Base-by-base conservation (phyloP, 2,329 filamentous ascomycete genomes). In the Colletotrichum acutatum region DNA sequence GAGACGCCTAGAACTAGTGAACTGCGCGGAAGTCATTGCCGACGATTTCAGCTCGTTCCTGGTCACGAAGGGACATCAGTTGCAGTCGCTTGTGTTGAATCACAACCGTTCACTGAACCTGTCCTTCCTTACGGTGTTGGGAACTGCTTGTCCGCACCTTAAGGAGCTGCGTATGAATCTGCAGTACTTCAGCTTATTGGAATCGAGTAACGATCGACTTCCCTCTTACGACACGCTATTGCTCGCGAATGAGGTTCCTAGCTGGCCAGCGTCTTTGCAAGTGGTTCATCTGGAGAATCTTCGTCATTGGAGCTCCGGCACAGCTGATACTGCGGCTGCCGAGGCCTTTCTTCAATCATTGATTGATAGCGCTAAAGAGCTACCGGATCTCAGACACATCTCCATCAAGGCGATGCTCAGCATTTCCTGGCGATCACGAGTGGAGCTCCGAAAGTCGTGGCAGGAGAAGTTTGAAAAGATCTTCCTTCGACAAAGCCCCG, bases 71-170 rank as follows among this genome's bases (percentile, higher is more conserved):
- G 95, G 95, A 0, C 82, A 84, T 26, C 84, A 89, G n/a, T 84
- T 98, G 26, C 88, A 88, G 65, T 88, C 89, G 49, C 86, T 98
- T 8, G 88, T 87, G 1, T 84, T 98, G 5, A 90, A 92, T 66
- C 93, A 97, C 82, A 97, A 97, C 77, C 91, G 94, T 74, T 91
- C 92, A 2, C 85, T 98, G 52, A 93, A 91, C 77, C 83, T 98
- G 53, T 90, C 88, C 0, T 98, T 98, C 77, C 85, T 97, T 7
- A 88, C 90, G 0, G 82, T 87, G 30, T 83, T 98, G 58, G 90
- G 89, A 22, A 80, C 84, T 4, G 87, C 89, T 1, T 98, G 95
- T 78, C 94, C 94, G 0, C 86, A 87, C 4, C 86, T 98, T 6
- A 86, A 92, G 77, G 87, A 89, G 28, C 85, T 98, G 52, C 89